Evolutionary conservation across 2,329 filamentous ascomycete species (phyloP).

Genomic region (Hypoxylon sp.): DNA sequence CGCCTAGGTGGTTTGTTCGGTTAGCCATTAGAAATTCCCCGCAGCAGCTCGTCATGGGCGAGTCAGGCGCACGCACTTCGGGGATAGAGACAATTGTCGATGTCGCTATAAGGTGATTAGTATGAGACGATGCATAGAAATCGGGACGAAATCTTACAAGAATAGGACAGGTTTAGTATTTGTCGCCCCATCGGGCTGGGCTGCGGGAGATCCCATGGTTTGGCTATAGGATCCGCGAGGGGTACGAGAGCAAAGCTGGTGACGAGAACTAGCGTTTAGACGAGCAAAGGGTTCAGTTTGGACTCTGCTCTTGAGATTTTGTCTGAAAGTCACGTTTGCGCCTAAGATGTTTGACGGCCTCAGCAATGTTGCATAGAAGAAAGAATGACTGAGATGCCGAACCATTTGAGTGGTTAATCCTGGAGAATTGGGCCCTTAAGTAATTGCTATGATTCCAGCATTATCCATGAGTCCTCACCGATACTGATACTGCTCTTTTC

Average conservation of each 20-base stretch:
- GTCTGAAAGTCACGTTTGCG: not conserved
- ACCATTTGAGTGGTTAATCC: conserved; percentile 12
- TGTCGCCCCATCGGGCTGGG: conserved; percentile 41
- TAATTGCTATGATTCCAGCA: conserved; percentile 6
- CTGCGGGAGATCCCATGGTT: conserved; percentile 48
- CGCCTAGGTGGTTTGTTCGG: conserved; percentile 62
- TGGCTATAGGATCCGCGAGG: not conserved
- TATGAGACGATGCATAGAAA: not conserved
- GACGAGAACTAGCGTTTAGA: not conserved
- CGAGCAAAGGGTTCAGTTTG: not conserved
- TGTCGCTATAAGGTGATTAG: conserved; percentile 79
- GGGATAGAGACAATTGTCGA: conserved; percentile 97
- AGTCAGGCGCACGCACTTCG: conserved; percentile 75
- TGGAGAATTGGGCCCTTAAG: conserved; percentile 1
- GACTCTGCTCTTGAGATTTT: not conserved
- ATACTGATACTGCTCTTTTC: conserved; percentile 1
- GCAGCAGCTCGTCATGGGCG: not conserved
- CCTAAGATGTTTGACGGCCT: not conserved
- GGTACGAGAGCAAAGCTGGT: not conserved
- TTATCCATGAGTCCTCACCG: not conserved
- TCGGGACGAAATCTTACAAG: conserved; percentile 53
- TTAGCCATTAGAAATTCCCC: conserved; percentile 30
- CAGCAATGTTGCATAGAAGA: conserved; percentile 5
- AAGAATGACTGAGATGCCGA: conserved; percentile 5
- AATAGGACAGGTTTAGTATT: conserved; percentile 55